Evolutionary conservation across 306 rosid genomes (phyloP).

Genomic region (Purshia tridentata): DNA sequence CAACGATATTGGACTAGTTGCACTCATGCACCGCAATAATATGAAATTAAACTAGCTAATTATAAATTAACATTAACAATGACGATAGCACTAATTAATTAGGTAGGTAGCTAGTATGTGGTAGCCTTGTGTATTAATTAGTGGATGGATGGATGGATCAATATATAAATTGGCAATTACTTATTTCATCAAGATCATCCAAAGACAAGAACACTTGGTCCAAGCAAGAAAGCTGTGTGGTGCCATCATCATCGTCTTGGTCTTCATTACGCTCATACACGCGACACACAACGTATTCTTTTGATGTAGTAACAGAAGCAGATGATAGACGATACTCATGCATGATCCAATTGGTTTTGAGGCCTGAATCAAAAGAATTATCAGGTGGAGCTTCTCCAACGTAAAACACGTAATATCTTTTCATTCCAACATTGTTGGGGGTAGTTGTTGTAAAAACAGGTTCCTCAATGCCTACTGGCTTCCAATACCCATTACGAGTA

Average conservation of each 20-base stretch:
- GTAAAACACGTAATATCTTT: slow-evolving; percentile 61
- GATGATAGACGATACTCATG: slow-evolving; percentile 64
- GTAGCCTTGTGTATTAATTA: too few relatives aligned
- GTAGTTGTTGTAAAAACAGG: slow-evolving; percentile 40
- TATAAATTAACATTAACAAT: not conserved
- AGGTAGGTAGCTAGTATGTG: too few relatives aligned
- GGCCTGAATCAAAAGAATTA: slow-evolving; percentile 18
- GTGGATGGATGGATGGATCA: not conserved
- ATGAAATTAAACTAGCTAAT: not conserved
- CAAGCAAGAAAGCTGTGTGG: slow-evolving; percentile 80
- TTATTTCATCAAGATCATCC: slow-evolving; percentile 95
- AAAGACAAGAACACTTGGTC: slow-evolving; percentile 92
- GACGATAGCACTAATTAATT: not conserved
- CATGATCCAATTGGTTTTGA: slow-evolving; percentile 86
- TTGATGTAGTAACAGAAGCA: too few relatives aligned
- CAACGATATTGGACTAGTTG: too few relatives aligned
- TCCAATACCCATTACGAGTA: slow-evolving; percentile 73
- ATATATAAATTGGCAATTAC: slow-evolving; percentile 56
- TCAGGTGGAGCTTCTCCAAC: slow-evolving; percentile 48
- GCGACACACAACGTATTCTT: slow-evolving; percentile 74
- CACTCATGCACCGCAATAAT: not conserved
- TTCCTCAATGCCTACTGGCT: slow-evolving; percentile 66
- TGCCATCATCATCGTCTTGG: slow-evolving; percentile 49
- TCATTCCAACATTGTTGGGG: slow-evolving; percentile 58
- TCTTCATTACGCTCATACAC: slow-evolving; percentile 58